Evolutionary conservation across 2,329 filamentous ascomycete species (phyloP).

Genomic region (Fusarium floridanum): DNA sequence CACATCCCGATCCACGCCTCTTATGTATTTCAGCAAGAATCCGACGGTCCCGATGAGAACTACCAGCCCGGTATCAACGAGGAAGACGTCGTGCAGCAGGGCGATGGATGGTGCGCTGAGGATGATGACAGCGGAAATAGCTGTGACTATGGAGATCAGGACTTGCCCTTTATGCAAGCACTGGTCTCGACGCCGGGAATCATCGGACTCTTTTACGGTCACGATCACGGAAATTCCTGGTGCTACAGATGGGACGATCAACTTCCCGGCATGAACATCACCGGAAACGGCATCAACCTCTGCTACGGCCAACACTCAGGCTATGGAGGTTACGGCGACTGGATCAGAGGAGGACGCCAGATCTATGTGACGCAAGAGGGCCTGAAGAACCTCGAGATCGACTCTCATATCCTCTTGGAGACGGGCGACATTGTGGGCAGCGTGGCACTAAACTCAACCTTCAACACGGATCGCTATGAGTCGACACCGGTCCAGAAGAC

Average conservation of each 20-base stretch:
- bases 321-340: slow-evolving; percentile 77
- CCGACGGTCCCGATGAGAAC: slow-evolving; percentile 50
- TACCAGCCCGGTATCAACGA: slow-evolving; percentile 61
- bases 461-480: slow-evolving; percentile 67
- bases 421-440: slow-evolving; percentile 63
- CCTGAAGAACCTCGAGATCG: slow-evolving; percentile 57
- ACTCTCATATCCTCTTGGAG: slow-evolving; percentile 74
- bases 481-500: slow-evolving; percentile 55
- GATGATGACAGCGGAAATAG: slow-evolving; percentile 49
- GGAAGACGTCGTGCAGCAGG: slow-evolving; percentile 59
- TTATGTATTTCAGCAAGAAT: slow-evolving; percentile 52
- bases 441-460: slow-evolving; percentile 71
- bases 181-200: slow-evolving; percentile 67
- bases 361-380: slow-evolving; percentile 61
- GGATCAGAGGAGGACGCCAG: slow-evolving; percentile 71
- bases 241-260: slow-evolving; percentile 63
- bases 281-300: slow-evolving; percentile 60
- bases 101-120: slow-evolving; percentile 59
- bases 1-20: slow-evolving; percentile 63
- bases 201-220: slow-evolving; percentile 72
- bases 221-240: slow-evolving; percentile 75
- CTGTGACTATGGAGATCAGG: slow-evolving; percentile 63
- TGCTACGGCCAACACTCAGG: slow-evolving; percentile 76
- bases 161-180: slow-evolving; percentile 73
- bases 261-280: slow-evolving; percentile 50